phyloP scores from a whole-genome alignment of 2,329 filamentous ascomycete genomes.

The Hawksworthiomyces lignivorus region DNA sequence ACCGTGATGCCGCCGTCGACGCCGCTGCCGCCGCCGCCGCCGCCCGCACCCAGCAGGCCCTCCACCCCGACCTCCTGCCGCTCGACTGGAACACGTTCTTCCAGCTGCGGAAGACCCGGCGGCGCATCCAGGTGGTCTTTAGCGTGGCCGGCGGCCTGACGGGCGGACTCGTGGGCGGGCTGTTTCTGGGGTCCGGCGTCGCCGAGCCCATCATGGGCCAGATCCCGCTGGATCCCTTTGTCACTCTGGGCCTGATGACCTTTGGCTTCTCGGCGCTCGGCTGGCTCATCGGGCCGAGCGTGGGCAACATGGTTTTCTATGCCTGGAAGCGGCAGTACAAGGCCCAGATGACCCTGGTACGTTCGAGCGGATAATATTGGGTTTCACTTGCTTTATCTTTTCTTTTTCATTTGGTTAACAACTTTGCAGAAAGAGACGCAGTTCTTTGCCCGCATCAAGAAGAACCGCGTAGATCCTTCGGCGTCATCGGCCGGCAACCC shows the following conservation, averaged over 20 bases:
- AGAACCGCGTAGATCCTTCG: constrained; percentile 83
- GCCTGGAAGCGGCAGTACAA: constrained; percentile 63
- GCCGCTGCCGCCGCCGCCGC: constrained; percentile 15
- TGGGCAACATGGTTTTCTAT: constrained; percentile 77
- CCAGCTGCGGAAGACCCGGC: constrained; percentile 75
- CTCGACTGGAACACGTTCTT: constrained; percentile 93
- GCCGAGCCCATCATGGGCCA: constrained; percentile 64
- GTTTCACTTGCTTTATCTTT: background rate
- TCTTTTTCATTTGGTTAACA: background rate
- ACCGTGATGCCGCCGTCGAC: constrained; percentile 15
- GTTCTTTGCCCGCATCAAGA: constrained; percentile 88
- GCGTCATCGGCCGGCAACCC: constrained; percentile 87
- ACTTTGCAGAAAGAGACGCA: constrained; percentile 74
- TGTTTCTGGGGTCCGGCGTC: constrained; percentile 61
- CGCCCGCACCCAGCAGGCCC: constrained; percentile 11
- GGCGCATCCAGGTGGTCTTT: constrained; percentile 73
- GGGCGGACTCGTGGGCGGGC: constrained; percentile 54
- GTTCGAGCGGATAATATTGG: constrained; percentile 21
- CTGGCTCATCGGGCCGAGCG: constrained; percentile 78
- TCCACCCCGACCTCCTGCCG: constrained; percentile 22
- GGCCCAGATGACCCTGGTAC: constrained; percentile 61
- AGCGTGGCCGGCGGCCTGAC: constrained; percentile 58
- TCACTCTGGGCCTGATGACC: constrained; percentile 75
- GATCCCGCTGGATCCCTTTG: constrained; percentile 79
- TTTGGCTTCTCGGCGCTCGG: constrained; percentile 70